Conservation (phyloP, 2,329 filamentous ascomycete species). For the Penicillium carneum region DNA sequence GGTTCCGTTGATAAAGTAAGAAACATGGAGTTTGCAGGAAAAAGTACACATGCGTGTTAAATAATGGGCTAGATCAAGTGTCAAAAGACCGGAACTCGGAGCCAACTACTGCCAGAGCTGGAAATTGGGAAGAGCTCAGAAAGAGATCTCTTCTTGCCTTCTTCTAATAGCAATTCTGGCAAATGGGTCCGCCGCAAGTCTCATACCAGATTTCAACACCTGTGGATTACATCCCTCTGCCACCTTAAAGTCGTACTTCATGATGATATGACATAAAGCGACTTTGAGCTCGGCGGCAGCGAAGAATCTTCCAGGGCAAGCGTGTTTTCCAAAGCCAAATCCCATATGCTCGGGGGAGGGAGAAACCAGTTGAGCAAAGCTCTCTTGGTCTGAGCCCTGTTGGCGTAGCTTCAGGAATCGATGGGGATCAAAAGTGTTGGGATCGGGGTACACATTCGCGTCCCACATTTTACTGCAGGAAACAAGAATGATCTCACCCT, state of each 20-base stretch:
- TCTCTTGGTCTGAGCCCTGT: background rate
- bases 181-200: slow-evolving; percentile 5
- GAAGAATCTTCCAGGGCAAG: slow-evolving; percentile 63
- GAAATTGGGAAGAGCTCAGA: background rate
- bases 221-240: slow-evolving; percentile 1
- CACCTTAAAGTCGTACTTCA: slow-evolving; percentile 13
- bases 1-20: too few relatives aligned
- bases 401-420: slow-evolving; percentile 5
- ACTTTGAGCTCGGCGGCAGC: slow-evolving; percentile 65
- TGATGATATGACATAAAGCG: slow-evolving; percentile 58
- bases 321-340: slow-evolving; percentile 35
- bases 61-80: too few relatives aligned
- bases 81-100: too few relatives aligned
- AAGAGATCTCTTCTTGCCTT: background rate
- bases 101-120: too few relatives aligned
- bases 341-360: background rate
- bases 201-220: slow-evolving; percentile 2
- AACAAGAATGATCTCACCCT: background rate
- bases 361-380: background rate
- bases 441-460: background rate
- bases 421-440: background rate
- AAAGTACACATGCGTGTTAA: too few relatives aligned
- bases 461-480: slow-evolving; percentile 21
- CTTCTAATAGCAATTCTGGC: slow-evolving; percentile 3
- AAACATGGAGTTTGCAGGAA: too few relatives aligned